A percentile compares a stretch with the other conserved stretches of the same genome.
Conservation (phyloP, 371 early-diverging fungal genomes). For the Syncephalastrum sp. region DNA sequence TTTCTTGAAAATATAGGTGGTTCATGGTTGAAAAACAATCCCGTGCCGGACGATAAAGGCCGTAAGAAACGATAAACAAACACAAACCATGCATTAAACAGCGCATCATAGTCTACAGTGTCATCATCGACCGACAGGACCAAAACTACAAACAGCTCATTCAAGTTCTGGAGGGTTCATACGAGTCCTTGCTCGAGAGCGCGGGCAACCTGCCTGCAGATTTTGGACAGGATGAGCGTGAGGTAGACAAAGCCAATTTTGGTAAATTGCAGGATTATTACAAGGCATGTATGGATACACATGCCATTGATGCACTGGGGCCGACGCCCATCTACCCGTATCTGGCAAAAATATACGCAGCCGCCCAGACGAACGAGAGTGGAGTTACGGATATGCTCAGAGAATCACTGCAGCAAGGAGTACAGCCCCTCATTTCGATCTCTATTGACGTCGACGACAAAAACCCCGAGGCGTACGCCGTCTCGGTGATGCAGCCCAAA, state of each 20-base stretch:
- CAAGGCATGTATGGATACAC: slow-evolving; percentile 50
- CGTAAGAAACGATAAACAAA: slow-evolving; percentile 17
- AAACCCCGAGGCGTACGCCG: slow-evolving; percentile 34
- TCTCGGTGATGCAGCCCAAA: slow-evolving; percentile 40
- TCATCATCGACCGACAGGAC: neutral
- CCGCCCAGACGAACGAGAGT: too few relatives aligned
- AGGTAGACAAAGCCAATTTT: slow-evolving; percentile 39
- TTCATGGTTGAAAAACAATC: slow-evolving; percentile 34
- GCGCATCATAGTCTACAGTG: too few relatives aligned
- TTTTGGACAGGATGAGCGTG: slow-evolving; percentile 14
- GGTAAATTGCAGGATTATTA: slow-evolving; percentile 44
- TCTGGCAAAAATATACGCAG: slow-evolving; percentile 12
- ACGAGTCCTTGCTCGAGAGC: slow-evolving; percentile 11
- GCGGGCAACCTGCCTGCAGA: neutral
- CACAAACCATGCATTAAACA: neutral
- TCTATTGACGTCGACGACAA: slow-evolving; percentile 45
- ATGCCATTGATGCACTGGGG: slow-evolving; percentile 37
- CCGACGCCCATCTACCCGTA: slow-evolving; percentile 45
- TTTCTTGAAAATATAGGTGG: slow-evolving; percentile 35
- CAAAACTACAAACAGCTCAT: neutral
- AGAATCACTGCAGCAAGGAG: slow-evolving; percentile 2
- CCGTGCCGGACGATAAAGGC: slow-evolving; percentile 50
- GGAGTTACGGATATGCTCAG: too few relatives aligned
- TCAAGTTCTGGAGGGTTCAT: slow-evolving; percentile 5
- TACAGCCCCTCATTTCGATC: slow-evolving; percentile 27